Percentiles rank a stretch among this genome's conserved stretches.
Conservation (phyloP, 2,329 filamentous ascomycete species). For the Dendrostoma leiphaemia region DNA sequence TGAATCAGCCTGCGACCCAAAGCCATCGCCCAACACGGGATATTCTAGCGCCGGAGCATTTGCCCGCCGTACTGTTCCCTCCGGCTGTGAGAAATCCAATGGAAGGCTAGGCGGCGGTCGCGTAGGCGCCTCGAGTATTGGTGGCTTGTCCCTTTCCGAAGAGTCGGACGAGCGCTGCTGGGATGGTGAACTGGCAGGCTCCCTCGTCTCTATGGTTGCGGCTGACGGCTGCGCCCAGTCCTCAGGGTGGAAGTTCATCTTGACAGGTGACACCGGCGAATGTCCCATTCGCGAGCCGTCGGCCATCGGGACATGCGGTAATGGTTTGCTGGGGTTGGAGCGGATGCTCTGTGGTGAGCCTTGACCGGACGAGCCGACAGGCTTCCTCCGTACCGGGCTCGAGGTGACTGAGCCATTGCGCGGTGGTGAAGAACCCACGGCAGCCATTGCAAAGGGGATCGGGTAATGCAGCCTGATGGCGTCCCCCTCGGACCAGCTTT, state of each 20-base stretch:
- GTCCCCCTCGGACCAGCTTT: constrained; percentile 6
- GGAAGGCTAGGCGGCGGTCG: constrained; percentile 37
- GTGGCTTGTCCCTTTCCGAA: constrained; percentile 31
- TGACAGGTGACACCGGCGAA: constrained; percentile 55
- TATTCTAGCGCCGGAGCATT: constrained; percentile 4
- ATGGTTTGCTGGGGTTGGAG: constrained; percentile 28
- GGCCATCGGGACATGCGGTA: constrained; percentile 26
- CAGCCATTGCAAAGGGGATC: constrained; percentile 29
- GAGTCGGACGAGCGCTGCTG: constrained; percentile 1
- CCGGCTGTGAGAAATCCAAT: constrained; percentile 19
- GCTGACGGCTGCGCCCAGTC: constrained; percentile 53
- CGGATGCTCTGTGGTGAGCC: constrained; percentile 34
- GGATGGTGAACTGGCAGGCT: constrained; percentile 9
- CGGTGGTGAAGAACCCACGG: constrained; percentile 27
- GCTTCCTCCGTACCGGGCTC: constrained; percentile 32
- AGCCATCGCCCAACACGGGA: not conserved
- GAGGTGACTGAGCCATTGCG: constrained; percentile 24
- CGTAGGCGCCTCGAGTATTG: constrained; percentile 33
- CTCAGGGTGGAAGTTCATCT: constrained; percentile 51
- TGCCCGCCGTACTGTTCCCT: constrained; percentile 11
- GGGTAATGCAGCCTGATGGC: constrained; percentile 10
- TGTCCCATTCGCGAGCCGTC: constrained; percentile 47
- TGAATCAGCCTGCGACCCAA: constrained; percentile 20
- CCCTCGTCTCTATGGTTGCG: constrained; percentile 45
- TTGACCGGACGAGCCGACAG: constrained; percentile 32